Evolutionary conservation across 768 basidiomycete genomes (phyloP).

Genomic region (Leccinum olivaceopallidum): DNA sequence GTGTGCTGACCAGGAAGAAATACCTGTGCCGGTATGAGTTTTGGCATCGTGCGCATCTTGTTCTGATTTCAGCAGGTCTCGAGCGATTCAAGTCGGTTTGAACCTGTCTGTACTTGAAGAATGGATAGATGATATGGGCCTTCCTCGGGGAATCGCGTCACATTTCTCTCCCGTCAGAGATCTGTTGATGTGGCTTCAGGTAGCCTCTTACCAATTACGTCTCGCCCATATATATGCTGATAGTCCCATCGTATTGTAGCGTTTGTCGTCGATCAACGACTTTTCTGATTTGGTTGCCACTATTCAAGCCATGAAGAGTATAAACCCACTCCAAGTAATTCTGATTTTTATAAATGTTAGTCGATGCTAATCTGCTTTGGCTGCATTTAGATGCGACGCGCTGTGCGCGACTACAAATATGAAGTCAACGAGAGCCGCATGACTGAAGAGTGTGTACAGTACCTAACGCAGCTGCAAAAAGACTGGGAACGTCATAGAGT

Average conservation of each 20-base stretch:
- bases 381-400: constrained; percentile 75
- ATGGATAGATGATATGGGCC: constrained; percentile 81
- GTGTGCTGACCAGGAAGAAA: constrained; percentile 87
- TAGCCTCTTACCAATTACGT: constrained; percentile 27
- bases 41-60: not conserved
- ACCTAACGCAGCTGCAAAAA: constrained; percentile 91
- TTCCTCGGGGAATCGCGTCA: constrained; percentile 74
- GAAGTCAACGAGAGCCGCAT: constrained; percentile 92
- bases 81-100: constrained; percentile 87
- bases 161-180: constrained; percentile 88
- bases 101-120: constrained; percentile 87
- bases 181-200: constrained; percentile 85
- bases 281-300: constrained; percentile 88
- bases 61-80: constrained; percentile 46
- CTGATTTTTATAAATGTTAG: not conserved
- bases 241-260: constrained; percentile 41
- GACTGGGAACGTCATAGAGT: constrained; percentile 96
- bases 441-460: constrained; percentile 95
- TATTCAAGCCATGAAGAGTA: constrained; percentile 79
- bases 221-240: constrained; percentile 3
- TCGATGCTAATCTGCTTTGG: not conserved
- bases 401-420: constrained; percentile 90
- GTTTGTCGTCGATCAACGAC: constrained; percentile 82
- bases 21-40: constrained; percentile 79
- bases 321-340: constrained; percentile 89